Conservation (phyloP, 2,329 filamentous ascomycete species). For the Trichoderma brevicompactum region DNA sequence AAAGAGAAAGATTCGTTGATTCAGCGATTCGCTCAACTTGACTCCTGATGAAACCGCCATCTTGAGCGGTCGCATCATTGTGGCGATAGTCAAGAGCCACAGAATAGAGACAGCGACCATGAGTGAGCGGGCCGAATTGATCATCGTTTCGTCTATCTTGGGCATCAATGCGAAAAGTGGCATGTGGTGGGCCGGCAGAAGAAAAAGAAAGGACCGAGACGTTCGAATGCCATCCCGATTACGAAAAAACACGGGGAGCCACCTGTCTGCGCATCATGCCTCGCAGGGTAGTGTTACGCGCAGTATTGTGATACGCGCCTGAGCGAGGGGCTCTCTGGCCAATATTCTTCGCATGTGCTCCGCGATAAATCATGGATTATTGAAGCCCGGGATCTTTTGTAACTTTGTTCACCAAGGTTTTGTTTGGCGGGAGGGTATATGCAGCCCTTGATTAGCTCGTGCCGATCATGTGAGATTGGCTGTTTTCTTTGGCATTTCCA, state of each 20-base stretch:
- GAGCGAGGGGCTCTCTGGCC: background rate
- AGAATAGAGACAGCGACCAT: background rate
- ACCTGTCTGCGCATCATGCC: background rate
- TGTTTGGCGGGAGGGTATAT: background rate
- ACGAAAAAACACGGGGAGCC: background rate
- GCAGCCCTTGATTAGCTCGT: slow-evolving; percentile 4
- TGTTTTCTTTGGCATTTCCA: background rate
- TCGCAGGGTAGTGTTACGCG: slow-evolving; percentile 4
- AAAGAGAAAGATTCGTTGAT: background rate
- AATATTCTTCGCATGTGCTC: background rate
- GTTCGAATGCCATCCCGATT: background rate
- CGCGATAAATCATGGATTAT: background rate
- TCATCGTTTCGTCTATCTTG: slow-evolving; percentile 22
- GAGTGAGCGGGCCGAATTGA: slow-evolving; percentile 13
- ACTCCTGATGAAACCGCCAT: background rate
- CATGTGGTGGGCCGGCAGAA: background rate
- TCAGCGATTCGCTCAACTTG: background rate
- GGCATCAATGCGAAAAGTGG: background rate
- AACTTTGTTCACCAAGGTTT: background rate
- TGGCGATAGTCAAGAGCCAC: slow-evolving; percentile 11
- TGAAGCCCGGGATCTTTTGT: background rate
- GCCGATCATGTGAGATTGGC: slow-evolving; percentile 1
- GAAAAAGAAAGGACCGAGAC: background rate
- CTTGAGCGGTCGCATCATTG: background rate
- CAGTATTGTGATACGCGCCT: slow-evolving; percentile 3